These are phyloP conservation scores for Fraxinus excelsior DNA, from an alignment of 257 asterid genomes.

Conservation along the genomic window DNA sequence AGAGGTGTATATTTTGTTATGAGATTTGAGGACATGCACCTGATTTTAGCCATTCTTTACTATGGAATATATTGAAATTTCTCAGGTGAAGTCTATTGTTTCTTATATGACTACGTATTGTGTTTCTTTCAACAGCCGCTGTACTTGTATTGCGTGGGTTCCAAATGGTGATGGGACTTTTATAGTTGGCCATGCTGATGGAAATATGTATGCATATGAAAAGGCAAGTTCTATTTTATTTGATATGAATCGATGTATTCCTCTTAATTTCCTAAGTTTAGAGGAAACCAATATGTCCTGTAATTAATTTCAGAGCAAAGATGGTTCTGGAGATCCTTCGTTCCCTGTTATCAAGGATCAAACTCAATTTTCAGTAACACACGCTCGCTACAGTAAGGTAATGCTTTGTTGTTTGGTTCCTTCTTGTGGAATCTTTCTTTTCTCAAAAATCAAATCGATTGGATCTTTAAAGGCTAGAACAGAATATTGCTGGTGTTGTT, in stretches of 20 bases:
- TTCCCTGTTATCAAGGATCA: conserved; percentile 93
- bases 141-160: conserved; percentile 90
- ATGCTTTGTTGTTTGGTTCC: not conserved
- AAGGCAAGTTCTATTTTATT: conserved; percentile 65
- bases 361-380: conserved; percentile 89
- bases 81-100: not conserved
- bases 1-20: not conserved
- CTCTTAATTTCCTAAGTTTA: not conserved
- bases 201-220: conserved; percentile 82
- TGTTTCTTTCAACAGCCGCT: conserved; percentile 66
- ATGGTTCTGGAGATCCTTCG: conserved; percentile 92
- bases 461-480: not conserved
- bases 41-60: not conserved
- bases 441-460: conserved; percentile 4
- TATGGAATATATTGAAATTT: not conserved
- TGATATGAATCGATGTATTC: conserved; percentile 3
- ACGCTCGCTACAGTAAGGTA: conserved; percentile 98
- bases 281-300: conserved; percentile 1
- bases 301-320: conserved; percentile 66
- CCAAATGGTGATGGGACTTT: conserved; percentile 92
- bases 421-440: not conserved
- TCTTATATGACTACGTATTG: conserved; percentile 11
- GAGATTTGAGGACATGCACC: not conserved
- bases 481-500: too few species aligned
- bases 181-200: conserved; percentile 90